phyloP scores from a whole-genome alignment of 176 grass and related monocot species.

The Zea mays region DNA sequence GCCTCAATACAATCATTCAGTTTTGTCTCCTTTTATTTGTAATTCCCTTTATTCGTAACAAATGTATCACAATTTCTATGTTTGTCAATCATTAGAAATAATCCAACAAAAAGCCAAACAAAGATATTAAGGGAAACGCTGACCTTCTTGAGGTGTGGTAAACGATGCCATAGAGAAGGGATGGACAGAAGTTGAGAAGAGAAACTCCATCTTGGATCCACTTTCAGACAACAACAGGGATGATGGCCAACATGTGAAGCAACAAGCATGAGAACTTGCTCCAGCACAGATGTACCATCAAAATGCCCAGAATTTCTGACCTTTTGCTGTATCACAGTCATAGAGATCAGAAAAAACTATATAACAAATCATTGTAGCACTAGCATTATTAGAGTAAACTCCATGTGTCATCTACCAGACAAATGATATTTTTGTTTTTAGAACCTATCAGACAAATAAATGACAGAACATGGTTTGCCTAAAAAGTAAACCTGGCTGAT shows the following conservation, averaged over 20 bases:
- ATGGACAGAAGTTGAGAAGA: slow-evolving; percentile 83
- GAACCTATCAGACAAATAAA: slow-evolving; percentile 26
- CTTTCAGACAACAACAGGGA: slow-evolving; percentile 50
- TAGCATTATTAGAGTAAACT: slow-evolving; percentile 7
- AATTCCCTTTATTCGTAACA: neutral
- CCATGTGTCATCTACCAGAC: slow-evolving; percentile 12
- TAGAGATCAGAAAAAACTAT: slow-evolving; percentile 28
- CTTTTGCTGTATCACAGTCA: slow-evolving; percentile 59
- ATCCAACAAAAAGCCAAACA: neutral
- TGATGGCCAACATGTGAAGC: slow-evolving; percentile 75
- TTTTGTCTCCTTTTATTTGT: too few relatives aligned
- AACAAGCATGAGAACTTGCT: slow-evolving; percentile 69
- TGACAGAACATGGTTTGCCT: neutral
- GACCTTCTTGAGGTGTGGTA: slow-evolving; percentile 91
- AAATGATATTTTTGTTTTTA: neutral
- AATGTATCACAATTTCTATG: slow-evolving; percentile 24
- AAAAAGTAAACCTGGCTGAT: neutral
- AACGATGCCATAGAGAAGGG: slow-evolving; percentile 87
- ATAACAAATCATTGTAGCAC: slow-evolving; percentile 3
- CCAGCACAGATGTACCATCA: slow-evolving; percentile 56
- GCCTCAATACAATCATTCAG: too few relatives aligned
- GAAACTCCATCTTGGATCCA: slow-evolving; percentile 83
- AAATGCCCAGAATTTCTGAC: slow-evolving; percentile 37
- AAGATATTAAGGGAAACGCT: slow-evolving; percentile 28
- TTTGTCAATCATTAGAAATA: slow-evolving; percentile 20